phyloP scores from a whole-genome alignment of 805 yeast genomes.

The Torulaspora quercuum region DNA sequence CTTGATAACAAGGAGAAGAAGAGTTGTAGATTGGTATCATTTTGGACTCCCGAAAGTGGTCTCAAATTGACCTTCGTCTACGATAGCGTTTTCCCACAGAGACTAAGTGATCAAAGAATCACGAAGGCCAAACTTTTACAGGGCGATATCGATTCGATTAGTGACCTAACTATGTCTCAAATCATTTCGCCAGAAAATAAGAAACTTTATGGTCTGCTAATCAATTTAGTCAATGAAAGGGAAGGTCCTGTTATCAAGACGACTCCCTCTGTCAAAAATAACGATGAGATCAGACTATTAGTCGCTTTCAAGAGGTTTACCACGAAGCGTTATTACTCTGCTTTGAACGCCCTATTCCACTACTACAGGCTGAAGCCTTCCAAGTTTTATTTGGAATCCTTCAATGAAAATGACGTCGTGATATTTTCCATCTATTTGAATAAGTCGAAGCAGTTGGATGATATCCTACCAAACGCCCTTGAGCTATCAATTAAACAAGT shows the following conservation, averaged over 20 bases:
- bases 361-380: conserved; percentile 83
- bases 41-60: conserved; percentile 37
- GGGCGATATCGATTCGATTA: conserved; percentile 58
- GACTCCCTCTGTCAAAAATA: conserved; percentile 64
- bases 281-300: conserved; percentile 80
- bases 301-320: conserved; percentile 84
- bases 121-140: conserved; percentile 27
- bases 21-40: conserved; percentile 73
- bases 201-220: conserved; percentile 66
- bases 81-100: conserved; percentile 52
- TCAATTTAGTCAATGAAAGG: conserved; percentile 62
- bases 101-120: conserved; percentile 24
- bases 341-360: conserved; percentile 78
- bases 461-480: conserved; percentile 30
- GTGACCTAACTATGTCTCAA: conserved; percentile 73
- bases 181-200: conserved; percentile 81
- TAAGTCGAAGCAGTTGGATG: conserved; percentile 49
- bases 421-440: conserved; percentile 82
- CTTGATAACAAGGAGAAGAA: conserved; percentile 60
- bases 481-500: conserved; percentile 84
- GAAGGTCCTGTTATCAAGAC: conserved; percentile 93
- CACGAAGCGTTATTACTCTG: conserved; percentile 83
- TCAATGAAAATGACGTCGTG: conserved; percentile 74
- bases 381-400: conserved; percentile 91
- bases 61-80: conserved; percentile 59